These are phyloP conservation scores for Paramecium tetraurelia DNA, from an alignment of 73 alveolate species.

Conservation along the genomic window DNA sequence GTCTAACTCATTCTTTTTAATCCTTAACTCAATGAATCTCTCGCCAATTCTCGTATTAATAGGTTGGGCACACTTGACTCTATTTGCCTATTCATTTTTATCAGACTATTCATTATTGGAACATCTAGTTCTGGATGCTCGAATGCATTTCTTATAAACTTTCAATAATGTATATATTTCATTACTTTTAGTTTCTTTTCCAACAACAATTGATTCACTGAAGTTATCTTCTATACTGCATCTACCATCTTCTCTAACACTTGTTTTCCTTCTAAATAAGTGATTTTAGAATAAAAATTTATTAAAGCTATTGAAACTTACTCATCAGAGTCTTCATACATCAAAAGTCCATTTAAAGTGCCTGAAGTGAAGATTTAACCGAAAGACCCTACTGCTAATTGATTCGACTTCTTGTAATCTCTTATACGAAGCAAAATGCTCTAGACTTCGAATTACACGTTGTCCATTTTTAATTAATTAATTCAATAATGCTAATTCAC, in stretches of 20 bases:
- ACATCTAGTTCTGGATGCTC: not conserved
- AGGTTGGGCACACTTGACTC: not conserved
- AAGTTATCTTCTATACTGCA: not conserved
- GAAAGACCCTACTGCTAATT: not conserved
- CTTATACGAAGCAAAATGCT: not conserved
- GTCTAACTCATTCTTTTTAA: not conserved
- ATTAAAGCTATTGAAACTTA: not conserved
- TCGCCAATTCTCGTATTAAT: not conserved
- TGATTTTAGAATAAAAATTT: constrained; percentile 2
- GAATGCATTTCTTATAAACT: constrained; percentile 42
- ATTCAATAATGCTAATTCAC: not conserved
- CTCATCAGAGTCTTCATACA: not conserved
- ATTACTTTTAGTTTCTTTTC: constrained; percentile 18
- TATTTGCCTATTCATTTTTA: not conserved
- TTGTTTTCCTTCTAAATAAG: not conserved
- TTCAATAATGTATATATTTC: not conserved
- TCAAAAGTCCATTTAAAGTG: not conserved
- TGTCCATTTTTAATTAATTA: constrained; percentile 4
- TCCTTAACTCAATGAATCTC: constrained; percentile 33
- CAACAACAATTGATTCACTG: not conserved
- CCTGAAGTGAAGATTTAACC: not conserved
- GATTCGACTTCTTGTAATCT: constrained; percentile 23
- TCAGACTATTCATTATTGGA: not conserved
- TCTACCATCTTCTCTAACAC: not conserved
- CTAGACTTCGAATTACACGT: constrained; percentile 39